These are phyloP conservation scores for Salix caprea DNA, from an alignment of 345 rosid genomes.

Conservation along the genomic window DNA sequence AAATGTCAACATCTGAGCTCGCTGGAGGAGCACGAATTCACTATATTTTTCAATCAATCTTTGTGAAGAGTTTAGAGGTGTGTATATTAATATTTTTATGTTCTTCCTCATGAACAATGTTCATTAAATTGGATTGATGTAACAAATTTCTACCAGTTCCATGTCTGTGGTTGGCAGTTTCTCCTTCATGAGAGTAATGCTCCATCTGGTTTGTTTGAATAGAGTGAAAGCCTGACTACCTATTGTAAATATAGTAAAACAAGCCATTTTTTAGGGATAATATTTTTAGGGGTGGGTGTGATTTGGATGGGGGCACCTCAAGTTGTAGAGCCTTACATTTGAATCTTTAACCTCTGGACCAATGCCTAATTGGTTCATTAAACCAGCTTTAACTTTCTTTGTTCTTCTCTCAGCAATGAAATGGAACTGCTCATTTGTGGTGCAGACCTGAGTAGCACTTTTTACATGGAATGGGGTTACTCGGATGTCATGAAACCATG, in stretches of 20 bases:
- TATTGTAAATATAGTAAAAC: not conserved
- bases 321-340: not conserved
- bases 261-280: not conserved
- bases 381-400: not conserved
- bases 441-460: not conserved
- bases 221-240: not conserved
- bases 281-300: not conserved
- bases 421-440: not conserved
- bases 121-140: not conserved
- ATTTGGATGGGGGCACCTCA: not conserved
- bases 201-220: not conserved
- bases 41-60: conserved; percentile 83
- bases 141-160: not conserved
- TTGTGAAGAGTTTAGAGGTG: conserved; percentile 91
- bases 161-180: not conserved
- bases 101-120: not conserved
- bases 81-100: not conserved
- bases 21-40: conserved; percentile 94
- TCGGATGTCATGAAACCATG: not conserved
- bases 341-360: not conserved
- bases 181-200: not conserved
- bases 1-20: conserved; percentile 88
- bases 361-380: not conserved
- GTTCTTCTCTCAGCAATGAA: not conserved
- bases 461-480: not conserved